Evolutionary conservation across 2,329 filamentous ascomycete species (phyloP).

Genomic region (Aspergillus carbonarius): DNA sequence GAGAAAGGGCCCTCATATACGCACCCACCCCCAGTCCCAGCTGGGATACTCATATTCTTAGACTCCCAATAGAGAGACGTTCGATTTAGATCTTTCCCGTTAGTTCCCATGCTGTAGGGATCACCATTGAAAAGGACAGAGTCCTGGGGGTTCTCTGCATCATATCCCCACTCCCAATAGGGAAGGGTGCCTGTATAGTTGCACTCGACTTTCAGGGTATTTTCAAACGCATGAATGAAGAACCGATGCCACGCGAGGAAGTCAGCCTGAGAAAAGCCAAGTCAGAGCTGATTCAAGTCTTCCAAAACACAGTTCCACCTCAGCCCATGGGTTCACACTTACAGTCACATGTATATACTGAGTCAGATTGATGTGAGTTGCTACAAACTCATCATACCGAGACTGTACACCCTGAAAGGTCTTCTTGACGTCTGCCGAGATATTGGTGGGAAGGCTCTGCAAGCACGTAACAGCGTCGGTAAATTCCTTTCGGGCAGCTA

Average conservation of each 20-base stretch:
- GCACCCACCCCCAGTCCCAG: constrained; percentile 7
- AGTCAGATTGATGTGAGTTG: neutral
- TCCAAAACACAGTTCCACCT: neutral
- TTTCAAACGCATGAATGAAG: constrained; percentile 4
- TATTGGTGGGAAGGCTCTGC: neutral
- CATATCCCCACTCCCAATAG: constrained; percentile 6
- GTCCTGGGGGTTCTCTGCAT: neutral
- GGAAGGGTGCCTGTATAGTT: constrained; percentile 6
- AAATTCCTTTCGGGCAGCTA: neutral
- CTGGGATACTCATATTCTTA: neutral
- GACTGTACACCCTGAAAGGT: neutral
- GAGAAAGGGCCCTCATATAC: constrained; percentile 8
- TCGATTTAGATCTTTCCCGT: neutral
- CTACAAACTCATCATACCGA: constrained; percentile 1
- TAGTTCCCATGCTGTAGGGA: neutral
- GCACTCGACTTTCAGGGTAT: constrained; percentile 5
- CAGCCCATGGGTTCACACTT: neutral
- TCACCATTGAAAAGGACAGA: constrained; percentile 8
- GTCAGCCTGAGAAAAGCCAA: neutral
- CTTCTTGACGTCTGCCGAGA: neutral
- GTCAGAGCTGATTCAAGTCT: neutral
- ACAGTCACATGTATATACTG: neutral
- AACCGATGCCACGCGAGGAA: constrained; percentile 13
- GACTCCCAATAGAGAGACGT: neutral
- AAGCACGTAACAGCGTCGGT: neutral